Conservation (phyloP, 805 yeast species). For the Komagataella mondaviorum region DNA sequence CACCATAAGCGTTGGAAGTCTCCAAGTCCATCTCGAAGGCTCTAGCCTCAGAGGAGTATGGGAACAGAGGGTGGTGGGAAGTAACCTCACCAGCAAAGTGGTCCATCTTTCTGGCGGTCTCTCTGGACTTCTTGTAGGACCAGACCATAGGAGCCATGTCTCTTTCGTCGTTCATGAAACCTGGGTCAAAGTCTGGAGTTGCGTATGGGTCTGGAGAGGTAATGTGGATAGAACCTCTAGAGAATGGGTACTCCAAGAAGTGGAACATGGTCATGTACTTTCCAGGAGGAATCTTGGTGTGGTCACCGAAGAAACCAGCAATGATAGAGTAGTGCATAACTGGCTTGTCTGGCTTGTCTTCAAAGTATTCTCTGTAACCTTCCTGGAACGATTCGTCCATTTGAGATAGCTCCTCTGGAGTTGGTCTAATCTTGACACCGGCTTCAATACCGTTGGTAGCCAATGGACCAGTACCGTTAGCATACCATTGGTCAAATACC, state of each 20-base stretch:
- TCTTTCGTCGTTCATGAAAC: conserved; percentile 15
- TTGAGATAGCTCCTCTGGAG: conserved; percentile 14
- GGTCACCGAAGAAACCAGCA: conserved; percentile 17
- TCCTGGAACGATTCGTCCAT: conserved; percentile 11
- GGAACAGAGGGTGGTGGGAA: conserved; percentile 13
- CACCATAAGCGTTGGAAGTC: conserved; percentile 12
- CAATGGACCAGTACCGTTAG: conserved; percentile 17
- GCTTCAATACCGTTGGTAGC: conserved; percentile 18
- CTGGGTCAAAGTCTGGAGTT: conserved; percentile 15
- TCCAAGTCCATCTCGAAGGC: conserved; percentile 14
- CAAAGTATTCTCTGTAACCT: conserved; percentile 14
- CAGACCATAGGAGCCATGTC: conserved; percentile 18
- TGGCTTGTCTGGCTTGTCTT: conserved; percentile 16
- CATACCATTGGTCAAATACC: conserved; percentile 16
- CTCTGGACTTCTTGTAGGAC: conserved; percentile 16
- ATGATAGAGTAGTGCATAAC: conserved; percentile 17
- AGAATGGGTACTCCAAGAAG: conserved; percentile 18
- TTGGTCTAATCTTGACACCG: conserved; percentile 18
- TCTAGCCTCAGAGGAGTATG: conserved; percentile 14
- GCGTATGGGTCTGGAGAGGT: conserved; percentile 13
- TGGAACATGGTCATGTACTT: conserved; percentile 17
- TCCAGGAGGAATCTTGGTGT: conserved; percentile 15
- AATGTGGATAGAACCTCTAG: conserved; percentile 14
- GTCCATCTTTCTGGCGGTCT: conserved; percentile 17
- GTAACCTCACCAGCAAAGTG: conserved; percentile 16